Percentiles rank a stretch among this genome's conserved stretches.
Conservation (phyloP, 768 basidiomycete species). For the Tulasnella sp. region DNA sequence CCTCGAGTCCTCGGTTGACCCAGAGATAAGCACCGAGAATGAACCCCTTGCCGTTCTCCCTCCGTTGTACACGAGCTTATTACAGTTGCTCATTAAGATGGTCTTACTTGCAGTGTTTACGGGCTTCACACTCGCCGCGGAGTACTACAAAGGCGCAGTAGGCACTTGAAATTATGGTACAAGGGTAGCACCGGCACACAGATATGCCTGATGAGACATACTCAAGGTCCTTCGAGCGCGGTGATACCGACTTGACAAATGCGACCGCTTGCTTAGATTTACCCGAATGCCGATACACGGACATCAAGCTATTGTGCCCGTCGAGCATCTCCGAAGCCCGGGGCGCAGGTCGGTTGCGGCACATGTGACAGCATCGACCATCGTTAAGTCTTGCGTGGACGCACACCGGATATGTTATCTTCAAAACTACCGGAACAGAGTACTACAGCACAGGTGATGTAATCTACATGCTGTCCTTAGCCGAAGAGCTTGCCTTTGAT, state of each 20-base stretch:
- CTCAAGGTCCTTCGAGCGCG: background rate
- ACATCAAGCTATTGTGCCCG: background rate
- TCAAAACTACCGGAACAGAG: background rate
- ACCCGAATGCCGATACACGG: background rate
- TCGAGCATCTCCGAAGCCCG: background rate
- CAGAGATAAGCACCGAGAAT: background rate
- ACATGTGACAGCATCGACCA: background rate
- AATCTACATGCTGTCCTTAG: background rate
- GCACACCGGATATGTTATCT: background rate
- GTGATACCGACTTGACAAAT: background rate
- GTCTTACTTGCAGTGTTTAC: background rate
- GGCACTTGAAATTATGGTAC: too few relatives aligned
- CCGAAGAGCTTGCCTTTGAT: background rate
- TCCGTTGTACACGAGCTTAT: background rate
- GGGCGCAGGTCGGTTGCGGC: background rate
- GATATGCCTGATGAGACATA: background rate
- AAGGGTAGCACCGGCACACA: too few relatives aligned
- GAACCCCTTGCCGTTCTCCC: background rate
- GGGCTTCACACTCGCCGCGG: background rate
- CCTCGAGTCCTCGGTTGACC: too few relatives aligned
- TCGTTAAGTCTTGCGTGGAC: background rate
- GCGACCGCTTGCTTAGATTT: background rate
- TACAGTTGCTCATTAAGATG: background rate
- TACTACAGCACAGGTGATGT: background rate
- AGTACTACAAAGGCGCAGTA: too few relatives aligned